Base-by-base conservation (phyloP, 1,284 basidiomycete species). In the Exobasidium cylindrosporum region DNA sequence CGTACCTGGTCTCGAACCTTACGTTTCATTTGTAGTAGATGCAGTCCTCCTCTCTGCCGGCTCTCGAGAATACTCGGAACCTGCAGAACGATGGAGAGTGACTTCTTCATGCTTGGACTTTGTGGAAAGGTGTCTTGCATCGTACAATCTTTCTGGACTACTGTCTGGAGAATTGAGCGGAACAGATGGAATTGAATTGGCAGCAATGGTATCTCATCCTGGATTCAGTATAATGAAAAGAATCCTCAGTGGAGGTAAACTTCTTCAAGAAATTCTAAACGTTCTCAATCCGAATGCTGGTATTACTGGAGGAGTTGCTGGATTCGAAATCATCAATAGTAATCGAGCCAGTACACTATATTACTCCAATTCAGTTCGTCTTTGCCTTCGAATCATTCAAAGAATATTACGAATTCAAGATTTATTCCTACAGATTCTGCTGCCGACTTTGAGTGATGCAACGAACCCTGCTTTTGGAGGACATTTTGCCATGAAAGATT, bases 201-300 rank as follows among this genome's bases (percentile, higher is more conserved):
- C 65, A 2, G 71, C 67, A 29, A 77, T 82, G 0, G 75, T 89
- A 31, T 70, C 88, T 1, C 92, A 97, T 78, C 92, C 95, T 0
- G 95, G 93, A 1, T 94, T 91, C 79, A 88, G 92, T 57, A 82
- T 97, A 57, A 86, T 95, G 81, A 86, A 88, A 53, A 86, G 91
- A 0, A 77, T 97, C 6, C 83, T 97, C 50, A 88, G 87, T 21
- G 86, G 86, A 54, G 85, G 87, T 0, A 83, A 86, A 1, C 83
- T 95, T 6, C 89, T 91, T 70, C 81, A 84, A 1, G 87, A 84
- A 60, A 83, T 95, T 35, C 82, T 94, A 61, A 86, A 87, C 1
- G 90, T 93, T 72, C 83, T 92, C 57, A 67, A 74, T 1, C 74
- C 75, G 4, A 72, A 73, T 45, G 62, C 68, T 32, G 43, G 29